Percentiles rank a stretch among this genome's conserved stretches.
phyloP scores from a whole-genome alignment of 331 rosid genomes.

The Pyrus hybrid region DNA sequence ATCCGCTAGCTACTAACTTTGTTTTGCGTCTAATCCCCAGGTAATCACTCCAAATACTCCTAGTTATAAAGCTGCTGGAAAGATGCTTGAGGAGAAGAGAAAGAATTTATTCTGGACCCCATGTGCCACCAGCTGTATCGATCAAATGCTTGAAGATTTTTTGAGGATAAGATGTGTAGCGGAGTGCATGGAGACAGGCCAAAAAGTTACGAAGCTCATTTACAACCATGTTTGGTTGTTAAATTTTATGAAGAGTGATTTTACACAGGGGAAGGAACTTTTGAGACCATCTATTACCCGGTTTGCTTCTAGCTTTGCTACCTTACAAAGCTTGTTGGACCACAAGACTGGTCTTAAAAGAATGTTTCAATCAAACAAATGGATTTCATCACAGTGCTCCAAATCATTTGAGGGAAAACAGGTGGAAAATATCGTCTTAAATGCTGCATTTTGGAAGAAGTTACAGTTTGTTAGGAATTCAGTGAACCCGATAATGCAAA shows the following conservation, averaged over 20 bases:
- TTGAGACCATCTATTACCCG: conserved; percentile 52
- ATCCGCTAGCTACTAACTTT: conserved; percentile 11
- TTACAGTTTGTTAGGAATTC: conserved; percentile 61
- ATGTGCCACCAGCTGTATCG: conserved; percentile 71
- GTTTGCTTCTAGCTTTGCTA: conserved; percentile 72
- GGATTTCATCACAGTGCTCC: conserved; percentile 69
- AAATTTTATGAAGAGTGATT: conserved; percentile 74
- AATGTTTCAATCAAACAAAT: conserved; percentile 78
- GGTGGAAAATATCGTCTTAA: conserved; percentile 63
- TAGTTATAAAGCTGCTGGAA: conserved; percentile 68
- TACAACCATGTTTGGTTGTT: conserved; percentile 80
- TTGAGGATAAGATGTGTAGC: conserved; percentile 67
- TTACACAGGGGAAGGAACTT: conserved; percentile 76
- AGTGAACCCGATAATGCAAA: conserved; percentile 72
- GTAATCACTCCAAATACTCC: conserved; percentile 81
- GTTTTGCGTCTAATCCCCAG: conserved; percentile 29
- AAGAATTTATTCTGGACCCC: conserved; percentile 88
- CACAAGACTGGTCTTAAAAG: conserved; percentile 59
- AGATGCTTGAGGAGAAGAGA: conserved; percentile 91
- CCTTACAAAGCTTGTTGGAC: conserved; percentile 72
- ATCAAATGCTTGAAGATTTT: conserved; percentile 78
- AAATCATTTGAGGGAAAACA: conserved; percentile 68
- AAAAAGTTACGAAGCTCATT: conserved; percentile 64
- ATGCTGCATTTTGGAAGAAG: conserved; percentile 80
- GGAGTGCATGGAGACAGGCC: conserved; percentile 86